Conservation (phyloP, 1,284 basidiomycete species). For the Heterobasidion parviporum region DNA sequence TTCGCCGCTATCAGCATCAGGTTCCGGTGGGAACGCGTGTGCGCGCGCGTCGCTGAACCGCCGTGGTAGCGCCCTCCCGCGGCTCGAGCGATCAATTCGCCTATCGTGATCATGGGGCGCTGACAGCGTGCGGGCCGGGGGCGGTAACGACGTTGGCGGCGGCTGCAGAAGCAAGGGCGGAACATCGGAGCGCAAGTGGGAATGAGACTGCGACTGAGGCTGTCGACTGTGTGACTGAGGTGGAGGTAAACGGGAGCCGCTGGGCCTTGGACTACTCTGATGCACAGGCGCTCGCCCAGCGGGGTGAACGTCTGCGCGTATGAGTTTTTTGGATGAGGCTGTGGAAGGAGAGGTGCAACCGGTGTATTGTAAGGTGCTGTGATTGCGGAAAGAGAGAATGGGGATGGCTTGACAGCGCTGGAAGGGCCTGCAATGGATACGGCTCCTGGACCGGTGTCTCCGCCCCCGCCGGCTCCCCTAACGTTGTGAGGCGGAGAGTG, state of each 20-base stretch:
- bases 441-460: conserved; percentile 6
- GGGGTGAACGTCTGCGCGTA: conserved; percentile 40
- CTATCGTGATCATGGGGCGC: background rate
- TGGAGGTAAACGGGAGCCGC: conserved; percentile 12
- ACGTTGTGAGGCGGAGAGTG: background rate
- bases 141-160: background rate
- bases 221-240: background rate
- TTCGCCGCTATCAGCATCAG: background rate
- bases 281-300: conserved; percentile 48
- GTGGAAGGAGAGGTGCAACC: conserved; percentile 1
- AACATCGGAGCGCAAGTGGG: background rate
- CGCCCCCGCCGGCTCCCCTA: background rate
- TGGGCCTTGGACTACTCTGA: conserved; percentile 21
- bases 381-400: conserved; percentile 25
- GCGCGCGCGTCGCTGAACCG: background rate
- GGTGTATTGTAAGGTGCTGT: conserved; percentile 18
- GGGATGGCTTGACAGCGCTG: conserved; percentile 16
- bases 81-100: background rate
- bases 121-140: background rate
- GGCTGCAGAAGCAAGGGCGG: background rate
- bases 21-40: background rate
- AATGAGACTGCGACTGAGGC: background rate
- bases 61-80: background rate
- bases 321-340: conserved; percentile 41
- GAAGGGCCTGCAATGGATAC: background rate